Base-by-base conservation (phyloP, 1,139 yeast species). In the Taiozyma onychis region DNA sequence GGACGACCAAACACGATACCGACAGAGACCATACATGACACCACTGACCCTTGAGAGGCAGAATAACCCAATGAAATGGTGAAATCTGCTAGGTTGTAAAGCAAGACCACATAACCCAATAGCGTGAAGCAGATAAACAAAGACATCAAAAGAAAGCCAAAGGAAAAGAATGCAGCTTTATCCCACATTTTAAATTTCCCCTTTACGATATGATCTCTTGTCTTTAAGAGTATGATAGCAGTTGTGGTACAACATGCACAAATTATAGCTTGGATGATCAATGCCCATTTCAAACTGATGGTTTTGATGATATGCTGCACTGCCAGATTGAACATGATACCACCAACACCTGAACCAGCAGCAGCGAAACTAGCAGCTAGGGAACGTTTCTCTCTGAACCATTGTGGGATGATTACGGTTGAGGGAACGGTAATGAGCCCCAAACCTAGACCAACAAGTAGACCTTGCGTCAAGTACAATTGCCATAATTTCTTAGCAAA, bases 1-100 rank as follows among this genome's bases (percentile, higher is more conserved):
- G 90, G 89, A 53, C 91, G 71, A 1, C 89, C 90, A 39, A 85
- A 59, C 8, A 75, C 67, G 57, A 81, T 86, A 14, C 85, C 85
- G 3, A 78, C 82, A 54, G 80, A 80, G 58, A 83, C 68, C 50
- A 83, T 68, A 4, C 88, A 81, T 3, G 86, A 77, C 11, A 83
- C 72, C 45, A 72, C 67, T 2, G 88, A 76, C 5, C 85, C 88
- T 59, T 83, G 85, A 7, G 70, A 57, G 14, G 75, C 66, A 3
- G 78, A 60, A 45, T 84, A 72, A 0, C 90, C 90, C 21, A 83
- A 70, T 28, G 83, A 73, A 0, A 76, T 69, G 18, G 85, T 82
- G 60, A 78, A 85, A 16, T 86, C 74, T 5, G 87, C 72, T 51
- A 83, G 57, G 9, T 86, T 75, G 63, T 79, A 85, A 43, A 85